Base-by-base conservation (phyloP, 305 asterid genomes). In the Fraxinus floribunda region DNA sequence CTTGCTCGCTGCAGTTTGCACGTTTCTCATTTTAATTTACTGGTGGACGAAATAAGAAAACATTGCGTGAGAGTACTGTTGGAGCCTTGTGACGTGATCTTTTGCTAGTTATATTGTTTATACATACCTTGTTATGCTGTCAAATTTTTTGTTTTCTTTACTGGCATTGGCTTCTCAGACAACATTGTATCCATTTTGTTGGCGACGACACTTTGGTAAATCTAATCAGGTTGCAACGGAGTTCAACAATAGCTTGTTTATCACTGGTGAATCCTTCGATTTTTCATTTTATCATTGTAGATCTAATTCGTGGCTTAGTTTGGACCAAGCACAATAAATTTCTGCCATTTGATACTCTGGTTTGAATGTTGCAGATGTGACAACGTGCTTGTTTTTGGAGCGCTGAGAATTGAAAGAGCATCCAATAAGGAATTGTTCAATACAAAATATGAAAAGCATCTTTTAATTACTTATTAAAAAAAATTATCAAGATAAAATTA, bases 1-100 rank as follows among this genome's bases (percentile, higher is more conserved):
- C 55, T 84, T 95, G 85, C 97, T 95, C 72, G 98, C 98, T 18
- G 91, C 98, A 13, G 94, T 90, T 34, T 94, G 99, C 94, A 83
- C 91, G 55, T 95, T 92, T 86, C 89, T 95, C 66, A 95, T 95
- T 83, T 82, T 95, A 84, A 88, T 95, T 78, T 95, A 95, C 89
- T 95, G 99, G 99, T 93, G 95, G 92, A 90, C 94, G 35, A 95
- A 95, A 89, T 95, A 94, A 85, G 85, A 35, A 60, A 34, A 81
- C 52, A 70, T 52, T 29, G 36, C 76, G 20, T 71, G 24, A 46
- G 57, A 62, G 34, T 44, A 62, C 35, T 77, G 75, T 74, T 80
- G 83, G 88, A 81, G 84, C 82, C 76, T 52, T 71, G 70, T 78
- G 87, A 39, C 86, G 74, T 64, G 81, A 78, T 78, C 64, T 77